Base-by-base conservation (phyloP, 352 stramenopile genomes). In the Pythium scleroteichum region DNA sequence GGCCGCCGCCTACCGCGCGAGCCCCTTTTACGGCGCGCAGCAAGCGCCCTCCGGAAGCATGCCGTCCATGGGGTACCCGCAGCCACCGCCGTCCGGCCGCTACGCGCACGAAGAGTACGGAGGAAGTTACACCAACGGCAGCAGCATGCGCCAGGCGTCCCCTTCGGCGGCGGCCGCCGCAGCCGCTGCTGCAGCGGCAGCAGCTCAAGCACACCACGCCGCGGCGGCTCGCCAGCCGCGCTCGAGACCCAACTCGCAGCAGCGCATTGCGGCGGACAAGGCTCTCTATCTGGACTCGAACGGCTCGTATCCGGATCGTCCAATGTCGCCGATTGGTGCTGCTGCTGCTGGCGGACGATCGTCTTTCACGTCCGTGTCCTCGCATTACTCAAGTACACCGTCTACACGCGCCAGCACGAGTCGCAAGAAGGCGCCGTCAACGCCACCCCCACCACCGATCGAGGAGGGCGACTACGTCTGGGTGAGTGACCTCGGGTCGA, bases 391-490 rank as follows among this genome's bases (percentile, higher is more conserved):
- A 14, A 49, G 20, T 16, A 17, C 35, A 13, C 38, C 45, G n/a
- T 41, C 53, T 3, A 1, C 41, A 32, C 44, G 44, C 14, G 38
- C 29, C 19, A 62, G 54, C 27, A 29, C 20, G 16, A 48, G 27
- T 24, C 54, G 54, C 22, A 62, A 53, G 45, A 62, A 62, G 22
- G 14, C 45, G 20, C 12, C 29, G n/a, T 9, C 22, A 23, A 19
- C 33, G 13, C 55, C 56, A 33, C 56, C 56, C 2, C 53, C 33
- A 33, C 53, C 45, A 4, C 53, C 65, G 13, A 55, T 85, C 1
- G 81, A 90, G 53, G 81, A 90, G 58, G 81, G 81, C 12, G 77
- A 90, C 29, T 86, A 78, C 47, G 79, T 90, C 1, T 90, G 81
- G 81, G 73, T 88, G 12, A 73, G 62, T 29, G 81, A 90, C 44